These are phyloP conservation scores for Paecilomyces sp. DNA, from an alignment of 2,329 filamentous ascomycete genomes.

Conservation along the genomic window DNA sequence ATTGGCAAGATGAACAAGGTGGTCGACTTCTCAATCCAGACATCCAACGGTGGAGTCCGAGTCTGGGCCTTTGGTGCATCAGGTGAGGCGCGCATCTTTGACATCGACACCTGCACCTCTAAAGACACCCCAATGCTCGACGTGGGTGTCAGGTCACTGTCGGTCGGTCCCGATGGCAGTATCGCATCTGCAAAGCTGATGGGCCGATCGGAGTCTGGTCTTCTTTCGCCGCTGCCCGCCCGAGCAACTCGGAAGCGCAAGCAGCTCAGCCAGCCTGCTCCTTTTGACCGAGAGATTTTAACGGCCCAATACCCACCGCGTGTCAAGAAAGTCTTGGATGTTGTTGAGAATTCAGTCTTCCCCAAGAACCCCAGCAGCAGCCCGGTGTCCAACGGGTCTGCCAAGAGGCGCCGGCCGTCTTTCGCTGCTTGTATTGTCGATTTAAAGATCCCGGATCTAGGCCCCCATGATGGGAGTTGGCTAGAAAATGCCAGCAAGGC, in stretches of 20 bases:
- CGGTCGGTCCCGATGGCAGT: slow-evolving; percentile 19
- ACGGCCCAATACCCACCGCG: not conserved
- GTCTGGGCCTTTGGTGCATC: slow-evolving; percentile 47
- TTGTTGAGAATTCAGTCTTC: not conserved
- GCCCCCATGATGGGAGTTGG: slow-evolving; percentile 15
- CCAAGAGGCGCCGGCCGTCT: slow-evolving; percentile 15
- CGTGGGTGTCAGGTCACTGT: slow-evolving; percentile 16
- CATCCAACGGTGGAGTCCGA: slow-evolving; percentile 33
- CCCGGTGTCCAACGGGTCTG: not conserved
- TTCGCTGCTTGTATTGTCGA: slow-evolving; percentile 31
- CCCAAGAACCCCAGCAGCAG: not conserved
- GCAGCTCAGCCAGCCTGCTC: slow-evolving; percentile 10
- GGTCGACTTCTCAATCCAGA: slow-evolving; percentile 45
- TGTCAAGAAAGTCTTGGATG: not conserved
- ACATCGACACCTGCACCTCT: slow-evolving; percentile 31
- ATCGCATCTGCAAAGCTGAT: slow-evolving; percentile 13
- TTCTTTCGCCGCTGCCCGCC: slow-evolving; percentile 3
- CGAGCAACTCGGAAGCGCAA: slow-evolving; percentile 21
- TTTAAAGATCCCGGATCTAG: slow-evolving; percentile 25
- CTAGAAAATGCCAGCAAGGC: slow-evolving; percentile 4
- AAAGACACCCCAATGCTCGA: slow-evolving; percentile 5
- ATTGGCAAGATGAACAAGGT: slow-evolving; percentile 40
- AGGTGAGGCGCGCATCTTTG: slow-evolving; percentile 41
- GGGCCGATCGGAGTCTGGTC: slow-evolving; percentile 7
- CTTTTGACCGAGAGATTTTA: slow-evolving; percentile 13